Base-by-base conservation (phyloP, 768 basidiomycete genomes). In the Neoboletus brunneissimus region DNA sequence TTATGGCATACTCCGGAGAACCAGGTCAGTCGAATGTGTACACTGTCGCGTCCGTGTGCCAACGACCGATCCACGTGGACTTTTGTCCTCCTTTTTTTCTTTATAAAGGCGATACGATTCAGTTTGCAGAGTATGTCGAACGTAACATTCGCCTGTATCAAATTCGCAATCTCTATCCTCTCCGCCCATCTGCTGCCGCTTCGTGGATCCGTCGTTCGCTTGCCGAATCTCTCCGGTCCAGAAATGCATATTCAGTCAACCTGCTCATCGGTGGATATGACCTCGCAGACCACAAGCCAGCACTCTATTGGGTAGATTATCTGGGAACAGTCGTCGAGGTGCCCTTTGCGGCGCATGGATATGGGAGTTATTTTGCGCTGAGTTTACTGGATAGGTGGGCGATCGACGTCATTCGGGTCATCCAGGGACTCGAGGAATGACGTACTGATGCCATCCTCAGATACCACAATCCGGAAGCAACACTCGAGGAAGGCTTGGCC, bases 301-400 rank as follows among this genome's bases (percentile, higher is more conserved):
- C 84, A 60, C 79, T 96, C 13, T 97, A 95, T 77, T 98, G 95
- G 94, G 79, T 98, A 57, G 97, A 99, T 76, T 94, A 96, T 72
- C 81, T 97, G 32, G 97, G 97, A 25, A 96, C 97, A 6, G 80
- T 90, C 67, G 82, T 87, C 4, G 83, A 86, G 53, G 89, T 97
- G 13, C 94, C 94, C 0, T 99, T 94, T 69, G 94, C 86, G 16
- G 94, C 94, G 1, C 96, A 98, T 67, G 97, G 97, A 3, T 94
- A 98, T 69, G 97, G 94, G 43, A 82, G 87, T 54, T 97, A 94
- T 75, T 97, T 98, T 72, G 88, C 86, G 11, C 75, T 98, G 62
- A 86, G 88, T 83, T 89, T 96, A 69, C 80, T 98, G 53, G 97
- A 99, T 69, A 80, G 91, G 91, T 91, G 55, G 38, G 82, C 8